phyloP scores from a whole-genome alignment of 1,284 basidiomycete genomes.

The Paramarasmius palmivorus region DNA sequence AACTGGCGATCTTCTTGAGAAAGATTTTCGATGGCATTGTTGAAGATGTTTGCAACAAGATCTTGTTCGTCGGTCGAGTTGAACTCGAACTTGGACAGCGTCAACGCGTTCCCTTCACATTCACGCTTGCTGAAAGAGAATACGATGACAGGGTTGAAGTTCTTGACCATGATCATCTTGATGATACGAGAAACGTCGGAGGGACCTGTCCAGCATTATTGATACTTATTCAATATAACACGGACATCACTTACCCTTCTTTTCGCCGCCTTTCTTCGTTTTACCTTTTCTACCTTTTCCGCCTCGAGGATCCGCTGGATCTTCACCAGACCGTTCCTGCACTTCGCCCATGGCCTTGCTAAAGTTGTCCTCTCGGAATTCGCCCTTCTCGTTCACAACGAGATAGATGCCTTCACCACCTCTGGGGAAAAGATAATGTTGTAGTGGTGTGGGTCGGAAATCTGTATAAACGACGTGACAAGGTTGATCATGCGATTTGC shows the following conservation, averaged over 20 bases:
- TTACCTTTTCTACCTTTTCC: constrained; percentile 90
- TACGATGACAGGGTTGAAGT: constrained; percentile 98
- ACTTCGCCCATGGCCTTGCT: constrained; percentile 97
- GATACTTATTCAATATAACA: background rate
- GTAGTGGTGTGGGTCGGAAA: constrained; percentile 96
- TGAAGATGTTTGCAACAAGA: constrained; percentile 88
- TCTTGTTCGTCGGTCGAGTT: constrained; percentile 94
- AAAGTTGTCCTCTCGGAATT: constrained; percentile 98
- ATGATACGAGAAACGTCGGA: constrained; percentile 98
- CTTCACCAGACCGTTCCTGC: constrained; percentile 85
- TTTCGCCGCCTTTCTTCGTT: constrained; percentile 87
- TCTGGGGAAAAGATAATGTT: constrained; percentile 97
- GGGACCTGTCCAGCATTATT: constrained; percentile 49
- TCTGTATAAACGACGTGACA: constrained; percentile 99
- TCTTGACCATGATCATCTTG: constrained; percentile 98
- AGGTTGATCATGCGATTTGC: constrained; percentile 95
- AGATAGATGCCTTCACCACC: constrained; percentile 97
- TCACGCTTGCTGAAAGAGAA: constrained; percentile 99
- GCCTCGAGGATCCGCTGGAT: constrained; percentile 81
- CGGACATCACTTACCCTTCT: constrained; percentile 66
- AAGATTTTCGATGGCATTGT: constrained; percentile 91
- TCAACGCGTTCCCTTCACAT: constrained; percentile 91
- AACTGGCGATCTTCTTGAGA: constrained; percentile 87
- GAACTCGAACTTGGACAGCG: constrained; percentile 95
- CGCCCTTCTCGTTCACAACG: constrained; percentile 96